phyloP scores from a whole-genome alignment of 805 yeast species.

The Debaryomyces maramus region DNA sequence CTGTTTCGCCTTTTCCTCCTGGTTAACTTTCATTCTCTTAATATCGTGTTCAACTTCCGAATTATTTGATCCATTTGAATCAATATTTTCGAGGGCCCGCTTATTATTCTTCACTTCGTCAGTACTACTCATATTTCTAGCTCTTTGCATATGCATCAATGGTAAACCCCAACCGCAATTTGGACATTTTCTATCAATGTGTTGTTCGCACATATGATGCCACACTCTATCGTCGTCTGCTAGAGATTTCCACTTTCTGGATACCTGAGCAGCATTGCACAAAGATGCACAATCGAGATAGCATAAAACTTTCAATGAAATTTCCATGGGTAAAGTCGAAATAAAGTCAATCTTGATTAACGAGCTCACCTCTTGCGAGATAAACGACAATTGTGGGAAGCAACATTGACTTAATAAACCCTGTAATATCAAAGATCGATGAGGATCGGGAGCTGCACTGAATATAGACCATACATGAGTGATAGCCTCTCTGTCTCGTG shows the following conservation, averaged over 20 bases:
- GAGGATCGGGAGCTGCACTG: conserved; percentile 67
- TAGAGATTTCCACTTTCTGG: conserved; percentile 77
- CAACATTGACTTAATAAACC: conserved; percentile 90
- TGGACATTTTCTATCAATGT: conserved; percentile 95
- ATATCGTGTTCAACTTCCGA: conserved; percentile 8
- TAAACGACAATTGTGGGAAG: conserved; percentile 88
- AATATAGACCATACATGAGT: conserved; percentile 83
- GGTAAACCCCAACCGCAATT: conserved; percentile 99
- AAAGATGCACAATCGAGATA: conserved; percentile 91
- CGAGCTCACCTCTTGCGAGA: conserved; percentile 74
- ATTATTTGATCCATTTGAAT: conserved; percentile 10
- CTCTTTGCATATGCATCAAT: conserved; percentile 81
- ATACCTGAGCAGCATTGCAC: conserved; percentile 92
- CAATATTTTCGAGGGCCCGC: conserved; percentile 15
- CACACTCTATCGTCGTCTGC: conserved; percentile 98
- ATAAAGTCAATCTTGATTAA: conserved; percentile 88
- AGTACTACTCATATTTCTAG: conserved; percentile 46
- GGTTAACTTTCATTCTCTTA: conserved; percentile 10
- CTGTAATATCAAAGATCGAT: conserved; percentile 72
- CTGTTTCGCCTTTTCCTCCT: conserved; percentile 8
- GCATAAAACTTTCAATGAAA: conserved; percentile 80
- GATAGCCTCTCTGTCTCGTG: conserved; percentile 74
- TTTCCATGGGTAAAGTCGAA: conserved; percentile 79
- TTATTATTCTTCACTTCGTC: conserved; percentile 15
- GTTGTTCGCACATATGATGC: conserved; percentile 98